Conservation (phyloP, 1,139 yeast genomes). For the Yamadazyma kanchanaburiensis region DNA sequence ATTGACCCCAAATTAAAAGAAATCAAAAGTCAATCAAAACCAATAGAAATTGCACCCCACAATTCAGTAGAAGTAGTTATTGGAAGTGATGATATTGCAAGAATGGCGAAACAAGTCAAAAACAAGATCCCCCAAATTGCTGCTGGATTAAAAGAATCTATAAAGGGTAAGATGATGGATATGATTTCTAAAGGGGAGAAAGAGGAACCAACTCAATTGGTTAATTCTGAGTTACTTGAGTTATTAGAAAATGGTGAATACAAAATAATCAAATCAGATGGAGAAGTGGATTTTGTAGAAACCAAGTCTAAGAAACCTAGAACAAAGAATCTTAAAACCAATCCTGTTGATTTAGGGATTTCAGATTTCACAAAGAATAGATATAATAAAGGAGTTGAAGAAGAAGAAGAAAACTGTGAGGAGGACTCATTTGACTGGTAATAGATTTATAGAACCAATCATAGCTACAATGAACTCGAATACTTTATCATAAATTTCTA, state of each 20-base stretch:
- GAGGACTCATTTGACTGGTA: too few species aligned
- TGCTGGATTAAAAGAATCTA: slow-evolving; percentile 27
- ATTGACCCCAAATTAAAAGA: background rate
- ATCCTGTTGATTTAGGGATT: slow-evolving; percentile 6
- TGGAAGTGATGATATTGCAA: slow-evolving; percentile 22
- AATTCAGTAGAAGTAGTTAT: slow-evolving; percentile 20
- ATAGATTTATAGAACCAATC: too few species aligned
- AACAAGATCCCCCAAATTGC: slow-evolving; percentile 20
- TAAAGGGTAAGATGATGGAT: slow-evolving; percentile 26
- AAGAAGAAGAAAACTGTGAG: too few species aligned
- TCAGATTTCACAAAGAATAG: too few species aligned
- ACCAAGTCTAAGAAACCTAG: background rate
- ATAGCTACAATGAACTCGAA: too few species aligned
- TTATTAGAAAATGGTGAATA: slow-evolving; percentile 6
- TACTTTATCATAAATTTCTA: too few species aligned
- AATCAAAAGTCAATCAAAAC: background rate
- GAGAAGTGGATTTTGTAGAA: background rate
- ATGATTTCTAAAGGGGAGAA: slow-evolving; percentile 5
- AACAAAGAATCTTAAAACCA: slow-evolving; percentile 6
- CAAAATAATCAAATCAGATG: slow-evolving; percentile 5
- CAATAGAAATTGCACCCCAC: background rate
- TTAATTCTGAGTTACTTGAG: slow-evolving; percentile 5
- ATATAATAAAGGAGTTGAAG: too few species aligned
- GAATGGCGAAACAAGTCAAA: slow-evolving; percentile 19
- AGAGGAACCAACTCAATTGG: too few species aligned